These are phyloP conservation scores for Penicillium manginii DNA, from an alignment of 495 filamentous ascomycete species.

Conservation along the genomic window DNA sequence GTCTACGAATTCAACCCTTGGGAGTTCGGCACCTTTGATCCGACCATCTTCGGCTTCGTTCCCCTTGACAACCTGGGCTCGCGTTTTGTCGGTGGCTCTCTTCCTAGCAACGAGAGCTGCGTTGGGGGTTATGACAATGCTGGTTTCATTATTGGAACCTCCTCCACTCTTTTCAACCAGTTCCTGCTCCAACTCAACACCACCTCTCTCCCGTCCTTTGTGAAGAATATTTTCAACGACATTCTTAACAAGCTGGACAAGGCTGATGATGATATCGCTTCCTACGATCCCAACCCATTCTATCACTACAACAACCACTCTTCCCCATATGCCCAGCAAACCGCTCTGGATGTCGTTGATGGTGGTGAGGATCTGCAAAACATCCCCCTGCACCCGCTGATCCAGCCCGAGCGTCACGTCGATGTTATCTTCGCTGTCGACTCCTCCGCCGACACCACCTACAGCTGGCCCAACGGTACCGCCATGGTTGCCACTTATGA, in stretches of 20 bases:
- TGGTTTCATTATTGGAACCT: conserved; percentile 88
- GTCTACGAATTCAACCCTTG: conserved; percentile 87
- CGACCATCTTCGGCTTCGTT: conserved; percentile 76
- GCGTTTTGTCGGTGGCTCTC: conserved; percentile 68
- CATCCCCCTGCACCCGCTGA: conserved; percentile 82
- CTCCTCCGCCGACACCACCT: conserved; percentile 75
- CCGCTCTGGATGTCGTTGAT: conserved; percentile 76
- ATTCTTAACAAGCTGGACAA: conserved; percentile 59
- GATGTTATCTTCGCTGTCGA: conserved; percentile 95
- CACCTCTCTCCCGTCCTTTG: conserved; percentile 56
- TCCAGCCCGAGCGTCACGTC: conserved; percentile 76
- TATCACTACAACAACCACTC: conserved; percentile 64
- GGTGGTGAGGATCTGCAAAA: conserved; percentile 89
- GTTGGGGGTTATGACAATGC: conserved; percentile 82
- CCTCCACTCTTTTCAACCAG: conserved; percentile 86
- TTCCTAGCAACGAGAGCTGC: conserved; percentile 65
- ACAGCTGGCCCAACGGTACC: conserved; percentile 86
- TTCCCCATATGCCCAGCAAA: conserved; percentile 59
- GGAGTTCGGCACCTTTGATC: conserved; percentile 85
- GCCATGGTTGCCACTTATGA: conserved; percentile 81
- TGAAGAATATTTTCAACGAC: conserved; percentile 53
- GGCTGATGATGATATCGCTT: conserved; percentile 75
- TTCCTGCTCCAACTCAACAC: conserved; percentile 63
- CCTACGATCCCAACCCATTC: conserved; percentile 87
- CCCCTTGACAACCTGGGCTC: conserved; percentile 79